These are phyloP conservation scores for Rhodotorula sp. DNA, from an alignment of 1,284 basidiomycete genomes.

Conservation along the genomic window DNA sequence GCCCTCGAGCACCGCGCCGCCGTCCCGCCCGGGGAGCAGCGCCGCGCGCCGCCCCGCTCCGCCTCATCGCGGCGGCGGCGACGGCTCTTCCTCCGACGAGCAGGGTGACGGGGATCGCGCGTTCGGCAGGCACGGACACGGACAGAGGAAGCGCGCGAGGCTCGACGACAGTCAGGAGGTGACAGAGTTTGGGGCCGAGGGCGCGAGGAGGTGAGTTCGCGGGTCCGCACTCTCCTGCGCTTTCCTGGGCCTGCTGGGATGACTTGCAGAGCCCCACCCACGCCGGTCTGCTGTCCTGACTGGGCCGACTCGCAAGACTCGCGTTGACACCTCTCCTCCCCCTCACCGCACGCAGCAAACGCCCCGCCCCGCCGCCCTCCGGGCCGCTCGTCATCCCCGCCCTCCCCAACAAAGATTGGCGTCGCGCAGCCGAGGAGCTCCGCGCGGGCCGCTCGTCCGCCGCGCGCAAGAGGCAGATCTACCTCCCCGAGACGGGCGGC, in stretches of 20 bases:
- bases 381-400: conserved; percentile 79
- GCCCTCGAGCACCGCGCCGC: conserved; percentile 4
- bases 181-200: conserved; percentile 19
- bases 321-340: conserved; percentile 14
- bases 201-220: conserved; percentile 16
- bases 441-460: conserved; percentile 65
- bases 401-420: conserved; percentile 83
- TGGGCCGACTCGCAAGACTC: conserved; percentile 37
- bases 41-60: neutral
- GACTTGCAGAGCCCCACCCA: too few relatives aligned
- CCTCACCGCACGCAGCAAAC: conserved; percentile 19
- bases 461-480: conserved; percentile 63
- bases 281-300: conserved; percentile 12
- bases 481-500: conserved; percentile 37
- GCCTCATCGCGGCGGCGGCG: neutral
- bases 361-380: conserved; percentile 46
- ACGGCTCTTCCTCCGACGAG: conserved; percentile 48
- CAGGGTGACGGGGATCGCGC: conserved; percentile 59
- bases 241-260: conserved; percentile 55
- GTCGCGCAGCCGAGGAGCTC: conserved; percentile 57
- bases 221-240: conserved; percentile 65
- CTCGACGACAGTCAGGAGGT: conserved; percentile 26
- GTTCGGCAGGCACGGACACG: neutral
- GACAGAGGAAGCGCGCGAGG: conserved; percentile 14
- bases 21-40: neutral